Evolutionary conservation across 352 stramenopile genomes (phyloP).

Genomic region (Thraustochytrium sp.): DNA sequence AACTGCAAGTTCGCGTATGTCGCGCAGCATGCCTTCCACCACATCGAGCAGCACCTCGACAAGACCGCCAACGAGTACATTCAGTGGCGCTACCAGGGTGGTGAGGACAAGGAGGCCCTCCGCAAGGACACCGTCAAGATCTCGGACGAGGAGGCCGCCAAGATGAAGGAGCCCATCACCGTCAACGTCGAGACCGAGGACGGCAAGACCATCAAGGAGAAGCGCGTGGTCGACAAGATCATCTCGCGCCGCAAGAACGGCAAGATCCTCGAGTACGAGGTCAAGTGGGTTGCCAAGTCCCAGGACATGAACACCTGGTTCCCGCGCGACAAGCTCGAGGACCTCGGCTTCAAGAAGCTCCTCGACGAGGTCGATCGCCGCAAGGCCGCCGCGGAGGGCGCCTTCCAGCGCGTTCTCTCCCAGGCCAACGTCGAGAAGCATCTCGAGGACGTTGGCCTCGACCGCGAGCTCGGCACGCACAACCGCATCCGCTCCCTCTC

Average conservation of each 20-base stretch:
- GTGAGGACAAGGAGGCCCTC: constrained; percentile 72
- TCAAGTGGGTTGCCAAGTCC: constrained; percentile 88
- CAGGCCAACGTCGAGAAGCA: constrained; percentile 45
- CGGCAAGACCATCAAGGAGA: constrained; percentile 54
- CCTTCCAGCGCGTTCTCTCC: constrained; percentile 30
- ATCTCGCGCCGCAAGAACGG: constrained; percentile 84
- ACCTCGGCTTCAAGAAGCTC: constrained; percentile 90
- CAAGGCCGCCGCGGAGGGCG: constrained; percentile 33
- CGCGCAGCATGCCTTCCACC: constrained; percentile 86
- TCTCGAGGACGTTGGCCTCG: constrained; percentile 40
- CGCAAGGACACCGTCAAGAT: constrained; percentile 68
- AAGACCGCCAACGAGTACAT: constrained; percentile 91
- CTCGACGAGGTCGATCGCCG: constrained; percentile 55
- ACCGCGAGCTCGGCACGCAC: constrained; percentile 40
- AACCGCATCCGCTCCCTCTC: constrained; percentile 71
- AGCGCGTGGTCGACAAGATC: constrained; percentile 79
- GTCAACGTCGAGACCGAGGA: constrained; percentile 40
- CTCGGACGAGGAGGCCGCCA: constrained; percentile 84
- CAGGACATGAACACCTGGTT: constrained; percentile 90
- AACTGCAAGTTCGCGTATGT: constrained; percentile 52
- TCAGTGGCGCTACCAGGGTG: constrained; percentile 90
- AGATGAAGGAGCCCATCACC: constrained; percentile 69
- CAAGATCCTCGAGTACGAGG: constrained; percentile 91
- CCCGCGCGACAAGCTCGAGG: constrained; percentile 76
- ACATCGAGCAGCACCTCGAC: constrained; percentile 94